Percentiles rank a stretch among this genome's conserved stretches.
Evolutionary conservation across 192 early-diverging fungal species (phyloP).

Genomic region (Cladochytrium replicatum): DNA sequence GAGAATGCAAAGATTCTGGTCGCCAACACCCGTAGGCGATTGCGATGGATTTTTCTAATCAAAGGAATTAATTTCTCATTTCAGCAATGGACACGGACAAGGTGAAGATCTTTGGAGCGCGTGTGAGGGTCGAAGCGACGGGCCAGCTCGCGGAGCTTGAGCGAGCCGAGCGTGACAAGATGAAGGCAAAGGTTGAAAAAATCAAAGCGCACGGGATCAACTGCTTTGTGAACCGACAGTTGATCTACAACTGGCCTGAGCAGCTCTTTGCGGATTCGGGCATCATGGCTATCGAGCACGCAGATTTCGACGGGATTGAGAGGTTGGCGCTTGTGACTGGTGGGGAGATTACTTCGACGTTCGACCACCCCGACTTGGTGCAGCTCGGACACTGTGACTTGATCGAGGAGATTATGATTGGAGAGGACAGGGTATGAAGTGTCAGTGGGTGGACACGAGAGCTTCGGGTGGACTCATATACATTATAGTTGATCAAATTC

Average conservation of each 20-base stretch:
- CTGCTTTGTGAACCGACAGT: slow-evolving; percentile 98
- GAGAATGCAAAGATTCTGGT: slow-evolving; percentile 94
- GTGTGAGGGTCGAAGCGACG: slow-evolving; percentile 89
- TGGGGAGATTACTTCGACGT: slow-evolving; percentile 96
- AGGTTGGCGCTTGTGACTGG: slow-evolving; percentile 93
- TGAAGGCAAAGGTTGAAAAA: slow-evolving; percentile 97
- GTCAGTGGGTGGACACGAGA: too few species aligned
- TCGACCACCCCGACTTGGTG: slow-evolving; percentile 95
- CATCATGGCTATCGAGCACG: slow-evolving; percentile 95
- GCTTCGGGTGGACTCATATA: too few species aligned
- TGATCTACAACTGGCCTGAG: slow-evolving; percentile 99
- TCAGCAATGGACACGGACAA: slow-evolving; percentile 99
- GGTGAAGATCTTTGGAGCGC: slow-evolving; percentile 98
- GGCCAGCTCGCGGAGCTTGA: slow-evolving; percentile 97
- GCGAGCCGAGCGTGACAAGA: slow-evolving; percentile 96
- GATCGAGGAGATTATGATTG: slow-evolving; percentile 98
- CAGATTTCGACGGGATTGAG: slow-evolving; percentile 98
- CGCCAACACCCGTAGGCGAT: slow-evolving; percentile 86
- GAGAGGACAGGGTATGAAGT: slow-evolving; percentile 93
- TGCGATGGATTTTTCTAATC: neutral
- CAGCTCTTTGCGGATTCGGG: slow-evolving; percentile 96
- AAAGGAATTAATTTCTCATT: too few species aligned
- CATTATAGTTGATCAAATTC: slow-evolving; percentile 98
- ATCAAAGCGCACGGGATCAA: slow-evolving; percentile 97
- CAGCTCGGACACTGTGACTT: slow-evolving; percentile 91